These are phyloP conservation scores for Lepraria neglecta DNA, from an alignment of 495 filamentous ascomycete genomes.

Conservation along the genomic window DNA sequence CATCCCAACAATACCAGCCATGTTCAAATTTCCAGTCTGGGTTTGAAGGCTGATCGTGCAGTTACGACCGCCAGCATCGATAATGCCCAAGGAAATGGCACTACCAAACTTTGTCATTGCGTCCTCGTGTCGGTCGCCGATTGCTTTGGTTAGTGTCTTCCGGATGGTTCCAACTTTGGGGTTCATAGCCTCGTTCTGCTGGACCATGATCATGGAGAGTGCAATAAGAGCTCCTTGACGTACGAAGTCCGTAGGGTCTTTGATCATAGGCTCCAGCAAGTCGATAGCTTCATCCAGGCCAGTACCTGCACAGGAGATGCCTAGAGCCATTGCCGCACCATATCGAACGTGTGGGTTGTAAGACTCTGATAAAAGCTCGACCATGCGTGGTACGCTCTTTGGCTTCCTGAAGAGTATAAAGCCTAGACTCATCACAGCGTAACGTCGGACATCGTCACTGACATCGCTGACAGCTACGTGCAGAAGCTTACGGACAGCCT, in stretches of 20 bases:
- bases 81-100: constrained; percentile 89
- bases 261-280: constrained; percentile 97
- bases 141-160: constrained; percentile 82
- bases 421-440: constrained; percentile 96
- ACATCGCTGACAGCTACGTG: constrained; percentile 98
- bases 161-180: constrained; percentile 76
- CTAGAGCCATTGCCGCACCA: constrained; percentile 95
- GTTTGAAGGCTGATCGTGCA: constrained; percentile 97
- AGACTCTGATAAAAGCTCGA: constrained; percentile 94
- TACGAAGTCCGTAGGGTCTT: constrained; percentile 98
- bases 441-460: constrained; percentile 91
- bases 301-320: constrained; percentile 96
- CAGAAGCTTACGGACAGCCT: constrained; percentile 94
- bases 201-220: constrained; percentile 93
- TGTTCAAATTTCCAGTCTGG: constrained; percentile 95
- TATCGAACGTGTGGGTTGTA: constrained; percentile 99
- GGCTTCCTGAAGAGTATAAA: constrained; percentile 99
- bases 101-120: constrained; percentile 99
- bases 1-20: constrained; percentile 95
- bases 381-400: constrained; percentile 94
- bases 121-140: constrained; percentile 94
- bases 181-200: constrained; percentile 96
- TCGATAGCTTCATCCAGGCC: constrained; percentile 96
- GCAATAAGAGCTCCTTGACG: constrained; percentile 94
- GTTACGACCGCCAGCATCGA: constrained; percentile 96